Base-by-base conservation (phyloP, 768 basidiomycete genomes). In the Termitomyces sp. region DNA sequence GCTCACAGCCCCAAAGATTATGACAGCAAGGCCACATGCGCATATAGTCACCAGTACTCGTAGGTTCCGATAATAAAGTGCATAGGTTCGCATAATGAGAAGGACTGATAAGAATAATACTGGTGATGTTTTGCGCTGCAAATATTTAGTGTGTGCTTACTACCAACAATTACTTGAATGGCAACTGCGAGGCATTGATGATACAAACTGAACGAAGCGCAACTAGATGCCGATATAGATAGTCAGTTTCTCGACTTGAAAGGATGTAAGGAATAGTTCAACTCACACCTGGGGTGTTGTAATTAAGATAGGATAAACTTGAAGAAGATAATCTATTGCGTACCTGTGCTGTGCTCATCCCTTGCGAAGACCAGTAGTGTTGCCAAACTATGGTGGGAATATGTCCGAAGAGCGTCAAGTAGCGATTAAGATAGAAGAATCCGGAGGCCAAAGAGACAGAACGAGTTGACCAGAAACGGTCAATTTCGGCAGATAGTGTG, bases 391-490 rank as follows among this genome's bases (percentile, higher is more conserved):
- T 58, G 38, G 75, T 61, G 21, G 75, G 71, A 2, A 74, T 56
- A 55, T 75, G 75, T 1, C 73, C 72, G 10, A 74, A 58, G 8
- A 78, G 54, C 11, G 73, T 56, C 2, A 74, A 42, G 54, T 79
- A 81, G 12, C 78, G 76, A 54, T 76, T 79, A 34, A 71, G 38
- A 53, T 75, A 71, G 63, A 79, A 80, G 19, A 78, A 66, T 15
- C 66, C 52, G n/a, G 68, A 70, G 9, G 58, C 68, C 68, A 68
- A 71, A 19, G 68, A 70, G 5, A 71, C 26, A 6, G 60, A 64
- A 7, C 58, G 55, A 44, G 64, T 57, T 9, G 45, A 59, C 81
- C 82, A 83, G 63, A 76, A 79, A 7, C 71, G 68, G 19, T 70
- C 66, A 24, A 76, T 61, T 63, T 83, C 82, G 10, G 60, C 56